These are phyloP conservation scores for Cerrena zonata DNA, from an alignment of 1,284 basidiomycete species.

Conservation along the genomic window DNA sequence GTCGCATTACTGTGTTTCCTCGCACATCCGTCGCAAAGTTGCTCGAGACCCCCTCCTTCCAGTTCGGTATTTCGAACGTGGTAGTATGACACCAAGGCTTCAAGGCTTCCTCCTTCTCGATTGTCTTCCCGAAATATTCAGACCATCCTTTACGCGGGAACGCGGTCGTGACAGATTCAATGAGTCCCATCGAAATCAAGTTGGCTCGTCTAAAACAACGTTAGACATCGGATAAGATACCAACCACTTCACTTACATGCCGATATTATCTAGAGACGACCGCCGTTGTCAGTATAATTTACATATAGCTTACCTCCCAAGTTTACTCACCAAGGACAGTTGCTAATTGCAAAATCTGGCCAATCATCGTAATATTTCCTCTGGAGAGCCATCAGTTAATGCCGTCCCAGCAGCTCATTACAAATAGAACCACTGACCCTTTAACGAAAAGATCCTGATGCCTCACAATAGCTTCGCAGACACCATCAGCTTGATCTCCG, in stretches of 20 bases:
- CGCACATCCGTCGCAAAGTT: conserved; percentile 47
- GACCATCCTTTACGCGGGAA: conserved; percentile 47
- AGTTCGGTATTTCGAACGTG: conserved; percentile 43
- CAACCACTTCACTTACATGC: conserved; percentile 33
- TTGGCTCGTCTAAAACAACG: conserved; percentile 35
- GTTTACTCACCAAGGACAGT: conserved; percentile 41
- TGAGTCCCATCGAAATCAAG: conserved; percentile 38
- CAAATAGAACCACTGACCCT: conserved; percentile 26
- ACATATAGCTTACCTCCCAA: no score
- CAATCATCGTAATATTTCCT: conserved; percentile 49
- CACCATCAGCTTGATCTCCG: conserved; percentile 50
- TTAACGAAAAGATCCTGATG: conserved; percentile 57
- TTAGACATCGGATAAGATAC: not conserved
- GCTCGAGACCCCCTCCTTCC: conserved; percentile 40
- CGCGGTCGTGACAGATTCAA: conserved; percentile 36
- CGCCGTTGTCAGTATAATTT: no score
- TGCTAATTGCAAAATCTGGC: conserved; percentile 48
- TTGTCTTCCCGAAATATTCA: conserved; percentile 39
- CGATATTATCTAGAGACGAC: conserved; percentile 44
- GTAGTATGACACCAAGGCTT: conserved; percentile 52
- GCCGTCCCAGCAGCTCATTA: not conserved
- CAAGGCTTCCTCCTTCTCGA: conserved; percentile 41
- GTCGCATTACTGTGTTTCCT: conserved; percentile 39
- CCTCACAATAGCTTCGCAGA: conserved; percentile 53
- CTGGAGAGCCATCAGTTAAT: conserved; percentile 11